Conservation (phyloP, 139 green algal genomes). For the Micractinium conductrix region DNA sequence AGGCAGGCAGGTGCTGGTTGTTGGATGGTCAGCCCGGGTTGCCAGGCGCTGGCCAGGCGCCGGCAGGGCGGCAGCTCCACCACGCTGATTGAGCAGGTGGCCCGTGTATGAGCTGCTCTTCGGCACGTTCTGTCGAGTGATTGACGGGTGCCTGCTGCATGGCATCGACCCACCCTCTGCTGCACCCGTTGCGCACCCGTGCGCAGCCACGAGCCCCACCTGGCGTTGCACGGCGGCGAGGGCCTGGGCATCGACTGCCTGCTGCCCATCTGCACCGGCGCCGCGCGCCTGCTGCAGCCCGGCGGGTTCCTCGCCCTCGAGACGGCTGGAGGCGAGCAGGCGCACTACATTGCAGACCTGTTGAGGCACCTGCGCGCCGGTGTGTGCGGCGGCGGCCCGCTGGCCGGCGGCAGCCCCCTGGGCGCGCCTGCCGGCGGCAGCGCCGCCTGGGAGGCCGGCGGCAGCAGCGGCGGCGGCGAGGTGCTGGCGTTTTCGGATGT, state of each 20-base stretch:
- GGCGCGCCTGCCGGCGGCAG: background rate
- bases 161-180: background rate
- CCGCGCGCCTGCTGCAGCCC: slow-evolving; percentile 51
- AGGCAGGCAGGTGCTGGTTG: no score
- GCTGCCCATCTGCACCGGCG: slow-evolving; percentile 52
- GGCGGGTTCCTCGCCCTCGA: slow-evolving; percentile 81
- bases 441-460: background rate
- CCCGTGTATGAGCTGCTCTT: no score
- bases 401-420: background rate
- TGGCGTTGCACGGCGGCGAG: slow-evolving; percentile 84
- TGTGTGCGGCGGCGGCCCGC: background rate
- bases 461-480: background rate
- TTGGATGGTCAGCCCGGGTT: no score
- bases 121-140: no score
- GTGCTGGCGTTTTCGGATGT: slow-evolving; percentile 7
- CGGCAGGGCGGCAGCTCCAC: no score
- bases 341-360: slow-evolving; percentile 48
- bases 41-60: background rate
- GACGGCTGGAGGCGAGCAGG: slow-evolving; percentile 73
- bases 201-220: slow-evolving; percentile 80
- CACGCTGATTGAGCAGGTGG: no score
- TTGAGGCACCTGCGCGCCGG: slow-evolving; percentile 37
- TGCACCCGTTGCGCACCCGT: background rate
- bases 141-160: no score
- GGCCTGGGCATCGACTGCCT: slow-evolving; percentile 72